Conservation (phyloP, 306 rosid species). For the Cicer arietinum region DNA sequence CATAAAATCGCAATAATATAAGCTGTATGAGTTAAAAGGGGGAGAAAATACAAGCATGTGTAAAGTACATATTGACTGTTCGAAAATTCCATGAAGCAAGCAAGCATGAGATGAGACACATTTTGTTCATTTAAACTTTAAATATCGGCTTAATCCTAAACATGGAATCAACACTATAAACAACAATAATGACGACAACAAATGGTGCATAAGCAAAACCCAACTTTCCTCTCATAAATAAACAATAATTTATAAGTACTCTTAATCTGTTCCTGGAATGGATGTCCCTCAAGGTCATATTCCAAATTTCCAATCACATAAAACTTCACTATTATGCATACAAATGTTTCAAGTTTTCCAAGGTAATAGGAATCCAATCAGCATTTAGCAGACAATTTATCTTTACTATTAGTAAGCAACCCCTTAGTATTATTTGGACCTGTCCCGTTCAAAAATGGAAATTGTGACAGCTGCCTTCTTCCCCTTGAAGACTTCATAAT, state of each 20-base stretch:
- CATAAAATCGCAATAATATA: constrained; percentile 33
- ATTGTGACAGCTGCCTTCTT: constrained; percentile 12
- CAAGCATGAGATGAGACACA: constrained; percentile 34
- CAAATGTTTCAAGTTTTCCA: constrained; percentile 2
- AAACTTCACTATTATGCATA: constrained; percentile 28
- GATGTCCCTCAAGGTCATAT: constrained; percentile 3
- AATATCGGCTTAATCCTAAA: constrained; percentile 33
- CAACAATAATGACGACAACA: background rate
- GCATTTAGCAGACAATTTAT: constrained; percentile 33
- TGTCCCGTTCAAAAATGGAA: constrained; percentile 17
- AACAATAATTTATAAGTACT: constrained; percentile 26
- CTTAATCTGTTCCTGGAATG: constrained; percentile 9
- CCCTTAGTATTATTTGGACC: constrained; percentile 5
- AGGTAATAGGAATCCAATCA: constrained; percentile 36
- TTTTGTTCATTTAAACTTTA: constrained; percentile 15
- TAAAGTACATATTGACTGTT: background rate
- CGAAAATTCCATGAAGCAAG: constrained; percentile 12
- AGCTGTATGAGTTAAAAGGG: constrained; percentile 25
- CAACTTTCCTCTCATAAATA: constrained; percentile 28
- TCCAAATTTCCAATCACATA: constrained; percentile 34
- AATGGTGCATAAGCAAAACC: constrained; percentile 12
- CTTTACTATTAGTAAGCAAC: constrained; percentile 26
- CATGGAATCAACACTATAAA: background rate
- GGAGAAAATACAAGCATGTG: constrained; percentile 14
- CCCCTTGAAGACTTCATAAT: constrained; percentile 23